These are phyloP conservation scores for Trichoderma arundinaceum DNA, from an alignment of 2,329 filamentous ascomycete genomes.

Conservation along the genomic window DNA sequence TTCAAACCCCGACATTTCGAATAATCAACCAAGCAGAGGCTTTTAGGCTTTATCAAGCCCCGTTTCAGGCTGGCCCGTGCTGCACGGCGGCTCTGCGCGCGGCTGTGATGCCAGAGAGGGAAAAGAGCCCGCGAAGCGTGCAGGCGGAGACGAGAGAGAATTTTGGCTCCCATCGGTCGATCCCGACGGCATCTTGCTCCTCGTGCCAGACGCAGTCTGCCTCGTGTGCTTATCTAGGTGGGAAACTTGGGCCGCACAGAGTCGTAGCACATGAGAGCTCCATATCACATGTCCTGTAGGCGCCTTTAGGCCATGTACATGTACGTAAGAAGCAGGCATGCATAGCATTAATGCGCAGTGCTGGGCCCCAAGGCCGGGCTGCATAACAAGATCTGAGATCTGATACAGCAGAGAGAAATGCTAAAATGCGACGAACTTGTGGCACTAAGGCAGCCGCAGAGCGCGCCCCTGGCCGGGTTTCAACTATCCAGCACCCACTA, in stretches of 20 bases:
- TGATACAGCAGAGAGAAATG: slow-evolving; percentile 16
- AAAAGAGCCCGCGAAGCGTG: too few relatives aligned
- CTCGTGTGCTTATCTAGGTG: background rate
- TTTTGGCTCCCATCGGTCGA: background rate
- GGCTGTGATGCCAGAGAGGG: too few relatives aligned
- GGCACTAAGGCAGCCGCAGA: slow-evolving; percentile 13
- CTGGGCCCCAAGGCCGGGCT: background rate
- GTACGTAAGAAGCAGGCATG: background rate
- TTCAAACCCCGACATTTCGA: too few relatives aligned
- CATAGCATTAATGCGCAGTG: slow-evolving; percentile 6
- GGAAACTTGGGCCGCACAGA: background rate
- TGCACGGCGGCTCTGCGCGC: too few relatives aligned
- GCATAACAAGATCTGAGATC: slow-evolving; percentile 29
- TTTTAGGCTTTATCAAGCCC: too few relatives aligned
- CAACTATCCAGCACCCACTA: too few relatives aligned
- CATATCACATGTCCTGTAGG: background rate
- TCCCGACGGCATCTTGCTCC: too few relatives aligned
- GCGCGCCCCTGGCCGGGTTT: too few relatives aligned
- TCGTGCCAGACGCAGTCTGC: background rate
- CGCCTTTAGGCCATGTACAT: background rate
- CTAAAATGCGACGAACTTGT: slow-evolving; percentile 14
- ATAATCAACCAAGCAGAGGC: too few relatives aligned
- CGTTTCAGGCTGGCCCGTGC: too few relatives aligned
- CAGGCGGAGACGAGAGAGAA: too few relatives aligned
- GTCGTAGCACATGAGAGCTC: background rate